These are phyloP conservation scores for Penicillium hesseltinei DNA, from an alignment of 2,329 filamentous ascomycete genomes.

Conservation along the genomic window DNA sequence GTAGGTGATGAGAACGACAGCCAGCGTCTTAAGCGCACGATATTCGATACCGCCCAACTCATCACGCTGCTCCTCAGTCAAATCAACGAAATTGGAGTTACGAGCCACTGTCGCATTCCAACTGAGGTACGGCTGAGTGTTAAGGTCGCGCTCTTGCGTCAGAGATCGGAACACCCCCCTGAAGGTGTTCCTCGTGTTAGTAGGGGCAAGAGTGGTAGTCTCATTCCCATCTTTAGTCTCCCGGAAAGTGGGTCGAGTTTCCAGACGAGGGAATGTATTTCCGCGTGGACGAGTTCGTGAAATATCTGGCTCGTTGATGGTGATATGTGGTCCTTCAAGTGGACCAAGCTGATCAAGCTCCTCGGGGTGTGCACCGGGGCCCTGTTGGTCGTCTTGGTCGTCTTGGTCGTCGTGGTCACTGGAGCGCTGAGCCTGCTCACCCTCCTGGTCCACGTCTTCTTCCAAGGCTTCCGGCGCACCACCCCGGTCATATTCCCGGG, in stretches of 20 bases:
- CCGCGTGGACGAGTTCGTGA: conserved; percentile 34
- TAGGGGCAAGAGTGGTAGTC: conserved; percentile 23
- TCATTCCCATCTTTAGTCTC: conserved; percentile 34
- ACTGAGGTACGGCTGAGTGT: conserved; percentile 82
- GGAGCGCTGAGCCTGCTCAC: conserved; percentile 19
- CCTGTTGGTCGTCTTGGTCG: conserved; percentile 8
- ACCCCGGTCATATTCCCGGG: conserved; percentile 83
- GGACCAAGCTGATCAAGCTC: conserved; percentile 25
- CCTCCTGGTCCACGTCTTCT: conserved; percentile 43
- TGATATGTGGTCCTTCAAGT: conserved; percentile 44
- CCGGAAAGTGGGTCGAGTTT: conserved; percentile 35
- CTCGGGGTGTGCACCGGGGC: conserved; percentile 11
- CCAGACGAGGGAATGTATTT: conserved; percentile 40
- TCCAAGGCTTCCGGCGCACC: conserved; percentile 64
- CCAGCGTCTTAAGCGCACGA: conserved; percentile 81
- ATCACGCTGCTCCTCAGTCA: conserved; percentile 87
- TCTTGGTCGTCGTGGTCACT: conserved; percentile 25
- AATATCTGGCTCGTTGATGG: conserved; percentile 48
- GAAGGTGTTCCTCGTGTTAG: conserved; percentile 33
- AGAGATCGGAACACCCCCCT: conserved; percentile 36
- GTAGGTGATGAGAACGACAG: conserved; percentile 73
- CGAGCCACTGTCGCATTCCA: conserved; percentile 89
- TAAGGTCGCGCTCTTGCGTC: conserved; percentile 38
- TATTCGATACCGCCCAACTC: conserved; percentile 97
- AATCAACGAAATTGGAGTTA: conserved; percentile 86